Base-by-base conservation (phyloP, 2,329 filamentous ascomycete genomes). In the Pezicula rhizophila region DNA sequence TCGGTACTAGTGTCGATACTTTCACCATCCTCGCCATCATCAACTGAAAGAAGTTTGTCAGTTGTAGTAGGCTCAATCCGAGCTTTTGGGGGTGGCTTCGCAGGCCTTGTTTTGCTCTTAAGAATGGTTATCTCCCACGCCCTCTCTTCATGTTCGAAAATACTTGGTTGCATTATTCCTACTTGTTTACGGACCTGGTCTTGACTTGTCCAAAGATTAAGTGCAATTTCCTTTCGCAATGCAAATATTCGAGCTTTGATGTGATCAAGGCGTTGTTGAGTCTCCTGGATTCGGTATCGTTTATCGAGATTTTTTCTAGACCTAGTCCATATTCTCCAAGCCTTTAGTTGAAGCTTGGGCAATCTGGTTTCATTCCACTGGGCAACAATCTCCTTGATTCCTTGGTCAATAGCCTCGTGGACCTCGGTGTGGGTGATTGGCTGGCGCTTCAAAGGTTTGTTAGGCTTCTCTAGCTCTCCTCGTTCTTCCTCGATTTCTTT, bases 351-450 rank as follows among this genome's bases (percentile, higher is more conserved):
- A 12, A 79, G 68, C 46, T 71, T 77, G 0, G 80, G 77, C 6
- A 79, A 70, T 54, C 81, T 82, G 1, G 67, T 70, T n/a, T 70
- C 63, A n/a, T 66, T 65, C 86, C 87, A 92, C 4, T 66, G 63
- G 3, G 67, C 60, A 43, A 73, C 71, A 50, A 80, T 73, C 1
- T 70, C 64, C 6, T 68, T 59, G 10, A 87, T 74, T 23, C 70
- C 74, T 15, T 76, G 64, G 25, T 81, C 68, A 31, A 92, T 71
- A 11, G 79, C 65, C 0, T 63, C 55, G 3, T 75, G 65, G 18
- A 86, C 69, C 37, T 79, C 70, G 0, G 76, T 71, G 3, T 43
- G 31, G 8, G 68, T 65, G 11, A 83, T 64, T 12, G 52, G 54
- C n/a, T 40, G 59, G 53, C 52, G 58, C 50, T 34, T 58, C 20